Conservation (phyloP, 306 rosid species). For the Sophora flavescens region DNA sequence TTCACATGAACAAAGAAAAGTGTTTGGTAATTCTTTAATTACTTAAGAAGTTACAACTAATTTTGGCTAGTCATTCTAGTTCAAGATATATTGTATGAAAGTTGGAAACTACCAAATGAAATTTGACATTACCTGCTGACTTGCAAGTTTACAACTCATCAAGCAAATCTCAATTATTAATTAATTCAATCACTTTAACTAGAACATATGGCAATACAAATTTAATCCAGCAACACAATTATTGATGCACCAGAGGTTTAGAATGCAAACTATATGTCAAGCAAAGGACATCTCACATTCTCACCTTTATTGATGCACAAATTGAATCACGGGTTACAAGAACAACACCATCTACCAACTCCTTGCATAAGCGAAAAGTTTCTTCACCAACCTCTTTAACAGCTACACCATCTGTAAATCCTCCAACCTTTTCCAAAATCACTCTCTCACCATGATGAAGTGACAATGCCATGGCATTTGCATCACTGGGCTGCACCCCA, state of each 20-base stretch:
- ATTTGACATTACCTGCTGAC: slow-evolving; percentile 17
- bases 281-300: slow-evolving; percentile 39
- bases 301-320: slow-evolving; percentile 95
- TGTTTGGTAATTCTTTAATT: background rate
- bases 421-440: slow-evolving; percentile 84
- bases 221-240: background rate
- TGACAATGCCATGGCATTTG: slow-evolving; percentile 95
- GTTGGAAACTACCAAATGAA: slow-evolving; percentile 13
- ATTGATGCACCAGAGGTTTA: slow-evolving; percentile 1
- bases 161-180: slow-evolving; percentile 25
- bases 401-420: slow-evolving; percentile 97
- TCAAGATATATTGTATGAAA: too few species aligned
- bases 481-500: slow-evolving; percentile 94
- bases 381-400: slow-evolving; percentile 98
- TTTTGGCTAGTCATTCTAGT: background rate
- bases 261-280: slow-evolving; percentile 30
- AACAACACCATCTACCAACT: slow-evolving; percentile 84
- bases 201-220: slow-evolving; percentile 1
- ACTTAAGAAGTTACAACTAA: slow-evolving; percentile 22
- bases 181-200: slow-evolving; percentile 5
- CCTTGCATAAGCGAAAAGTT: slow-evolving; percentile 86
- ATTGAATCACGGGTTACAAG: slow-evolving; percentile 94
- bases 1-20: background rate
- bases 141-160: background rate
- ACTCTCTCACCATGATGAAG: slow-evolving; percentile 87